Base-by-base conservation (phyloP, 2,329 filamentous ascomycete genomes). In the Triangularia setosa region DNA sequence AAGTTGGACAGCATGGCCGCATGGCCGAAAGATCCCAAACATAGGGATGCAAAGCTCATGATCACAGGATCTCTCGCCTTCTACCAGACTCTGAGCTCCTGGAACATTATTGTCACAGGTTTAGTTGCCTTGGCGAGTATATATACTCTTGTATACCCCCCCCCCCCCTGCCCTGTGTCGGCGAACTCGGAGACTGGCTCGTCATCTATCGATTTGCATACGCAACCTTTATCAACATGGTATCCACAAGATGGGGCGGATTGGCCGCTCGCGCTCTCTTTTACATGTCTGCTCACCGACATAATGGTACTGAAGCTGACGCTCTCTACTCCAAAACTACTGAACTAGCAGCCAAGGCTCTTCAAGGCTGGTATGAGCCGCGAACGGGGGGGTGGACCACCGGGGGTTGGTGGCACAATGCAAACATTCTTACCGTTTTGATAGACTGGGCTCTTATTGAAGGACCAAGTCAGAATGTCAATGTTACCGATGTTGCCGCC, bases 391-490 rank as follows among this genome's bases (percentile, higher is more conserved):
- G 90, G 12, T 92, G 87, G 87, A 76, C 85, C 62, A 82, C 83
- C 0, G 81, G 83, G 7, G 82, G 83, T n/a, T 92, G 90, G 90
- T 92, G 90, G 90, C 90, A 91, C 72, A 83, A 83, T 61, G 90
- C 84, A 54, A 92, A 91, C 72, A 81, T 82, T 64, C 77, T 92
- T 65, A 90, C 87, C 0, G 82, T 81, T 2, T 75, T 91, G 18
- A 83, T 81, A 60, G 85, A 91, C 72, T 83, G 82, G 72, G 75
- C 79, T 3, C 62, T 65, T 66, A 35, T 35, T 48, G 27, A 33
- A 3, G 58, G 53, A 6, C 25, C 30, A 8, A 57, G 18, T 21
- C 27, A 58, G 11, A 58, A 72, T 54, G 70, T 81, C 58, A 76
- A 77, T 65, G 70, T 84, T 23, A 73, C 74, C 12, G 74, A 72